Base-by-base conservation (phyloP, 2,329 filamentous ascomycete genomes). In the Nothomitra cinnamomea region DNA sequence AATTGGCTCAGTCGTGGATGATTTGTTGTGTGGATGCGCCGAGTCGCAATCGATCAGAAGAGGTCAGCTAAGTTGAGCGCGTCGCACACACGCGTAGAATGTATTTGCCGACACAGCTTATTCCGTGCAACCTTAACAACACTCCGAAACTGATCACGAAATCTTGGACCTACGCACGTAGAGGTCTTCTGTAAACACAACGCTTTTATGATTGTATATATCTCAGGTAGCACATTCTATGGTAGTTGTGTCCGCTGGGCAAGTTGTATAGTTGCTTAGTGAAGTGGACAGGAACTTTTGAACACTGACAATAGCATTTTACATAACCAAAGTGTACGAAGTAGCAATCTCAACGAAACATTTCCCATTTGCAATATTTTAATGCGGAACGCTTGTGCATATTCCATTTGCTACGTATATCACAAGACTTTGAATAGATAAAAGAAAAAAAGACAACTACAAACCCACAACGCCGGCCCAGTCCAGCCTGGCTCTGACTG, bases 41-140 rank as follows among this genome's bases (percentile, higher is more conserved):
- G 45, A 35, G 45, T 49, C 45, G 45, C 45, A 49, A 49, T 35
- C 32, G 24, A 49, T 15, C 25, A 35, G 24, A 49, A 49, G 45
- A 28, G 25, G 43, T n/a, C 21, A n/a, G 38, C 13, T 41, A 15
- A 41, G 19, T 10, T 17, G 22, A 49, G 45, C 45, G 45, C 45
- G 45, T 49, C 45, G 45, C 45, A 28, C 45, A 24, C 32, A 24
- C 25, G 24, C 24, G 28, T 24, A 49, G 12, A 15, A 41, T n/a
- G 5, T 49, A 12, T 32, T 32, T 49, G 10, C 24, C 45, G 45
- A 49, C 13, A 19, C 45, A 15, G 24, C 13, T 32, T 17, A 32
- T 49, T 15, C 45, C 42, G 19, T 22, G 42, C 42, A 3, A 7
- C 40, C 21, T 19, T 17, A 15, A 42, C 7, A 42, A 7, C 40